A percentile compares a stretch with the other conserved stretches of the same genome.
Conservation (phyloP, 176 grass and related monocot species). For the Oryza australiensis region DNA sequence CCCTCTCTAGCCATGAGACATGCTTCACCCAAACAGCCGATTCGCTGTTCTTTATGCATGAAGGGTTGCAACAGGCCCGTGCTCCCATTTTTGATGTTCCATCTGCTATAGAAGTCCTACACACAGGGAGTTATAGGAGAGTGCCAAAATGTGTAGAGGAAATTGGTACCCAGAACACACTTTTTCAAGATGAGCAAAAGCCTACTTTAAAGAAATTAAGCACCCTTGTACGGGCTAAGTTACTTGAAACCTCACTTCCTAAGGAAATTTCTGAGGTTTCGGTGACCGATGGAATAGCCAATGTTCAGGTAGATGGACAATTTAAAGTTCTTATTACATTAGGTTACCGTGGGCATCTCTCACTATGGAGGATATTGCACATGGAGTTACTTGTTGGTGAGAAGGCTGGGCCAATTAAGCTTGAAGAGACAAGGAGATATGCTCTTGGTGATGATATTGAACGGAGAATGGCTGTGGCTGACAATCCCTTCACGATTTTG, state of each 20-base stretch:
- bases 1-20: slow-evolving; percentile 80
- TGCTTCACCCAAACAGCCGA: slow-evolving; percentile 97
- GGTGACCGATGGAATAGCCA: slow-evolving; percentile 79
- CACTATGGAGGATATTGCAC: slow-evolving; percentile 83
- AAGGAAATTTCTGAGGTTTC: slow-evolving; percentile 77
- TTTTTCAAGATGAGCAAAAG: slow-evolving; percentile 80
- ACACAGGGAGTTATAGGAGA: slow-evolving; percentile 68
- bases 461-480: slow-evolving; percentile 81
- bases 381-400: slow-evolving; percentile 96
- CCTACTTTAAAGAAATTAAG: slow-evolving; percentile 85
- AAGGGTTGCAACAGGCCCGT: slow-evolving; percentile 86
- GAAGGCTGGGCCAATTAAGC: slow-evolving; percentile 76
- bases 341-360: slow-evolving; percentile 85
- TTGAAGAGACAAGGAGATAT: slow-evolving; percentile 80
- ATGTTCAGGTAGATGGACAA: slow-evolving; percentile 76
- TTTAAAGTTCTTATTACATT: slow-evolving; percentile 90
- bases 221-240: slow-evolving; percentile 77
- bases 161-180: slow-evolving; percentile 65
- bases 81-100: slow-evolving; percentile 92
- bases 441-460: slow-evolving; percentile 92
- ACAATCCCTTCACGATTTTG: slow-evolving; percentile 79
- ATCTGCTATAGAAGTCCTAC: slow-evolving; percentile 85
- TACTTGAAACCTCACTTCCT: slow-evolving; percentile 75
- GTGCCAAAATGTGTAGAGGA: slow-evolving; percentile 92
- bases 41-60: slow-evolving; percentile 88